Evolutionary conservation across 441 rosid genomes (phyloP).

Genomic region (Omphalea diandra): DNA sequence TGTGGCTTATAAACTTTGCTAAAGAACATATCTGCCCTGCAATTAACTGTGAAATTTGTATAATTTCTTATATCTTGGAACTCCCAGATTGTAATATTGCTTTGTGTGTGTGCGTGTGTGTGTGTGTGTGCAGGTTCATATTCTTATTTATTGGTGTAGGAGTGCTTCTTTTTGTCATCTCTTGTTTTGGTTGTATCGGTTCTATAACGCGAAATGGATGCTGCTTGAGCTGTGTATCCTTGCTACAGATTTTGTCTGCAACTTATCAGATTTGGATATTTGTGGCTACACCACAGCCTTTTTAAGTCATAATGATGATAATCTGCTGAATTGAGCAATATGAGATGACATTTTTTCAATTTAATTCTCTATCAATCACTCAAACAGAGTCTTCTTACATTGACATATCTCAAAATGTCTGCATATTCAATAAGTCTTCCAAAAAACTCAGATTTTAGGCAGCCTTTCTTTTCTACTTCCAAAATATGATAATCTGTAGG

Average conservation of each 20-base stretch:
- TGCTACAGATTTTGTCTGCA: conserved; percentile 10
- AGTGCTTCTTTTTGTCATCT: conserved; percentile 71
- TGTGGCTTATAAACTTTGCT: background rate
- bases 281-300: background rate
- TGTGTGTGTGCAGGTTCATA: conserved; percentile 93
- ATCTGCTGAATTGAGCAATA: conserved; percentile 3
- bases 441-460: background rate
- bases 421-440: background rate
- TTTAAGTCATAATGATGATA: conserved; percentile 7
- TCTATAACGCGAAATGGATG: conserved; percentile 75
- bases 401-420: background rate
- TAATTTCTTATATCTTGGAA: conserved; percentile 6
- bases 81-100: conserved; percentile 14
- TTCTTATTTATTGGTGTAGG: conserved; percentile 89
- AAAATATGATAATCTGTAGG: background rate
- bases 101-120: too few relatives aligned
- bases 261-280: conserved; percentile 6
- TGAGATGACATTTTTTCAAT: background rate
- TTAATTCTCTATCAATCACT: conserved; percentile 4
- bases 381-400: background rate
- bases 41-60: background rate
- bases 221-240: conserved; percentile 98
- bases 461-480: background rate
- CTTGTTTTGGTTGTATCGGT: conserved; percentile 90
- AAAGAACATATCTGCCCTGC: background rate